Base-by-base conservation (phyloP, 129 eudicot genomes). In the Flaveria brownii region DNA sequence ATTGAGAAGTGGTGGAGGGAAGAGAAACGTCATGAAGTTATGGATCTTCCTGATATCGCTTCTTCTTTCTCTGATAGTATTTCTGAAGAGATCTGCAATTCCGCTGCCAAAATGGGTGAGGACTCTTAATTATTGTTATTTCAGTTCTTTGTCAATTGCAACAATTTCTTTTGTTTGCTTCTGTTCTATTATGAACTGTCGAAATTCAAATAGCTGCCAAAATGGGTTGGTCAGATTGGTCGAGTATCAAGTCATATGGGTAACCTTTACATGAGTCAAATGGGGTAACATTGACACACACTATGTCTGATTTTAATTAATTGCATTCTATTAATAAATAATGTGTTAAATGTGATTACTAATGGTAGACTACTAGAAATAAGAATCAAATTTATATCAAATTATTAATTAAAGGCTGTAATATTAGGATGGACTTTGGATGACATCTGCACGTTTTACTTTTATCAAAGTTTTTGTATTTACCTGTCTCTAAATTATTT, bases 1-100 rank as follows among this genome's bases (percentile, higher is more conserved):
- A 94, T 94, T n/a, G 98, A 94, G 85, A 85, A 81, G 74, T 88
- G 96, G 97, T 91, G 98, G 93, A 89, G 98, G 67, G 98, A 94
- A 76, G 93, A 91, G 87, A 91, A 89, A 82, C 82, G 75, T 46
- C 86, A 87, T 33, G 96, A 91, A 76, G 85, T 80, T 20, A 81
- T 91, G 87, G 96, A 91, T 57, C 89, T 94, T n/a, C 82, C 88
- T 0, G 87, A 81, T 69, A 84, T 94, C 15, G 89, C 97, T 16
- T 87, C 93, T 45, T 88, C 97, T 17, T 88, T 82, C 52, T 43
- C 91, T 0, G 97, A 91, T 72, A 80, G 91, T 56, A 94, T 94
- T 26, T 87, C 91, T 7, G 98, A 94, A 78, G 98, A 89, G 86
- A 91, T 94, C 9, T 94, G 97, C 86, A 91, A 84, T 74, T 89